Evolutionary conservation across 2,329 filamentous ascomycete genomes (phyloP).

Genomic region (Cadophora luteo-olivacea): DNA sequence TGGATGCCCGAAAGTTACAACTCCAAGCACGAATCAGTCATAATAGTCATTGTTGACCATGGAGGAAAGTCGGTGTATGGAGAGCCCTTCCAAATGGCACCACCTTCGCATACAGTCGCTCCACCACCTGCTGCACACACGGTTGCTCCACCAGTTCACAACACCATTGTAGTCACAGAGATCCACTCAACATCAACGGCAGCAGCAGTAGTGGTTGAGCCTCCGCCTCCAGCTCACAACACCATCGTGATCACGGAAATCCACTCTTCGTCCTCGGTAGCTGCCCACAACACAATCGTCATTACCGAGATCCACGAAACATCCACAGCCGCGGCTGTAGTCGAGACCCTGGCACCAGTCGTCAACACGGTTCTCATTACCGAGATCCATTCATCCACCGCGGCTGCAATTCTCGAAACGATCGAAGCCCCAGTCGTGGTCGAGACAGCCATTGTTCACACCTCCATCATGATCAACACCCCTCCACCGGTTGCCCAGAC

Average conservation of each 20-base stretch:
- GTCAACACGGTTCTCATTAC: slow-evolving; percentile 8
- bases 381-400: slow-evolving; percentile 9
- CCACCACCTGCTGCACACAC: not conserved
- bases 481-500: slow-evolving; percentile 15
- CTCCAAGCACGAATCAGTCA: slow-evolving; percentile 3
- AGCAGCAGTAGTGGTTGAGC: slow-evolving; percentile 8
- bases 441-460: slow-evolving; percentile 12
- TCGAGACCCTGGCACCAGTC: slow-evolving; percentile 11
- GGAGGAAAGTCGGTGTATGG: slow-evolving; percentile 19
- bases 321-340: slow-evolving; percentile 11
- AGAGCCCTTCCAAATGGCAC: slow-evolving; percentile 15
- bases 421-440: slow-evolving; percentile 1
- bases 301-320: slow-evolving; percentile 15
- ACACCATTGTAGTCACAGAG: not conserved
- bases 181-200: slow-evolving; percentile 4
- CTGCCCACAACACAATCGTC: not conserved
- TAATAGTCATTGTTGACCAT: slow-evolving; percentile 14
- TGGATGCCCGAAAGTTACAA: slow-evolving; percentile 8
- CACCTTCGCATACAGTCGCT: not conserved
- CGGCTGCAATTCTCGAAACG: not conserved
- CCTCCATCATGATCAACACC: slow-evolving; percentile 14
- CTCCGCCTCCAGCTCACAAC: slow-evolving; percentile 8
- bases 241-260: slow-evolving; percentile 14
- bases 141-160: slow-evolving; percentile 1
- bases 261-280: slow-evolving; percentile 1